Percentiles rank a stretch among this genome's conserved stretches.
phyloP scores from a whole-genome alignment of 1,139 yeast genomes.

The Meyerozyma sp. region DNA sequence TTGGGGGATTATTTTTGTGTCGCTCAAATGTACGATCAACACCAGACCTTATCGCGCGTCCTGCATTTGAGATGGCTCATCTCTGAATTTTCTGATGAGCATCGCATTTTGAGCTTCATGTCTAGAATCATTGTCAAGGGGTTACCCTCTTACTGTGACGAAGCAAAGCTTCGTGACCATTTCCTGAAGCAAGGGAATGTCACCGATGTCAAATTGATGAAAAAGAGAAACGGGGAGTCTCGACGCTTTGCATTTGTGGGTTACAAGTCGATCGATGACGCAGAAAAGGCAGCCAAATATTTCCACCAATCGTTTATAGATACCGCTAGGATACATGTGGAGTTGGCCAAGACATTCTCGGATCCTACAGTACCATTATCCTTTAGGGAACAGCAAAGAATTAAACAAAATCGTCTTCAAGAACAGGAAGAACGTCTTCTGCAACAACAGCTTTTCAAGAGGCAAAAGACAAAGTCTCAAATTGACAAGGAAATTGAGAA shows the following conservation, averaged over 20 bases:
- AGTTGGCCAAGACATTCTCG: constrained; percentile 76
- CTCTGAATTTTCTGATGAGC: not conserved
- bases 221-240: constrained; percentile 76
- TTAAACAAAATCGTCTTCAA: constrained; percentile 47
- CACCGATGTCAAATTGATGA: constrained; percentile 85
- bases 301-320: constrained; percentile 79
- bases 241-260: constrained; percentile 95
- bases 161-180: constrained; percentile 66
- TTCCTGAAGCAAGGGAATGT: constrained; percentile 62
- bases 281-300: constrained; percentile 69
- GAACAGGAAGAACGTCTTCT: constrained; percentile 50
- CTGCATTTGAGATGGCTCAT: not conserved
- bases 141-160: constrained; percentile 74
- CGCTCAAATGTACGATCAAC: not conserved
- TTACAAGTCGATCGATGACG: constrained; percentile 65
- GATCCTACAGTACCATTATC: constrained; percentile 79
- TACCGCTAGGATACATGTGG: constrained; percentile 74
- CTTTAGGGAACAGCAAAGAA: constrained; percentile 56
- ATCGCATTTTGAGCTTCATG: constrained; percentile 33
- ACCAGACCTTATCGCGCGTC: not conserved
- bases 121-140: constrained; percentile 96
- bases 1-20: not conserved
- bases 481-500: constrained; percentile 55
- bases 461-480: constrained; percentile 20
- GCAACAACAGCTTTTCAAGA: constrained; percentile 34